A percentile compares a stretch with the other conserved stretches of the same genome.
These are phyloP conservation scores for Trichoderma gamsii DNA, from an alignment of 495 filamentous ascomycete genomes.

Conservation along the genomic window DNA sequence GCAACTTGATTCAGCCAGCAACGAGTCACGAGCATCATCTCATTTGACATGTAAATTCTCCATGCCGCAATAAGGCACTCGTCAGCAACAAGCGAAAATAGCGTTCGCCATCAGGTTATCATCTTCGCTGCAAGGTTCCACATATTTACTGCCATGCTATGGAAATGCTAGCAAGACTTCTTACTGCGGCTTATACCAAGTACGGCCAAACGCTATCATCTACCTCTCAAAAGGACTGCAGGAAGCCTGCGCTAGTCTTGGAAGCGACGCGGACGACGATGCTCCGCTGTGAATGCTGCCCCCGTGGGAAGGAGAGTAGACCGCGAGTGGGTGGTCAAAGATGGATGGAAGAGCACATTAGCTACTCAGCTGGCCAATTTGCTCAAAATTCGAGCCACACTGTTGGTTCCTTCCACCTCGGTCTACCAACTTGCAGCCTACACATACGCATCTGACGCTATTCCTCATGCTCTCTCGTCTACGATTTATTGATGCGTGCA, in stretches of 20 bases:
- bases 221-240: neutral
- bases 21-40: neutral
- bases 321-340: neutral
- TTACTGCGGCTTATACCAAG: neutral
- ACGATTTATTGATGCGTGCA: neutral
- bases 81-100: constrained; percentile 5
- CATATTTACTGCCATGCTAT: neutral
- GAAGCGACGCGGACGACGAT: neutral
- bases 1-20: neutral
- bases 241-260: neutral
- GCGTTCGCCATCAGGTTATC: neutral
- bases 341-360: neutral
- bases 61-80: neutral
- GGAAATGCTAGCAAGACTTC: neutral
- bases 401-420: neutral
- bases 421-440: neutral
- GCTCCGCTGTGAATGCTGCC: neutral
- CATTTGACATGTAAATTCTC: neutral
- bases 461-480: neutral
- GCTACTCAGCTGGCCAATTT: neutral
- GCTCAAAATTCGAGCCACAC: neutral
- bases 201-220: neutral
- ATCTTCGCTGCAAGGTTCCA: neutral
- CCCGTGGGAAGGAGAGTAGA: neutral
- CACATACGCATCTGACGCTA: neutral